Evolutionary conservation across 1,139 yeast species (phyloP).

Genomic region (Diutina neorugosa): DNA sequence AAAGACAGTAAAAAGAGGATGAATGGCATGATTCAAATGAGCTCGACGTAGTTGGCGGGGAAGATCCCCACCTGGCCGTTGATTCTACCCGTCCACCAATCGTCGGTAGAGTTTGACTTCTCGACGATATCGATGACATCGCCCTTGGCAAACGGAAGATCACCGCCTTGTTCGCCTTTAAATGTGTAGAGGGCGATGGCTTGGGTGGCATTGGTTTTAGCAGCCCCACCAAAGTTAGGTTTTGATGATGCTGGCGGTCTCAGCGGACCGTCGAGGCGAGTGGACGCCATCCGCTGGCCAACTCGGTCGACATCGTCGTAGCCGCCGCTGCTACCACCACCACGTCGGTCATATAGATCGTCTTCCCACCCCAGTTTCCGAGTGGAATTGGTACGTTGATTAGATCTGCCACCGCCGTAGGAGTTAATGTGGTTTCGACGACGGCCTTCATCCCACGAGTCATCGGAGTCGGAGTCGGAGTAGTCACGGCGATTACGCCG

Average conservation of each 20-base stretch:
- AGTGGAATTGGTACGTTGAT: background rate
- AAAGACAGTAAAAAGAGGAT: background rate
- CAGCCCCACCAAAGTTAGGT: constrained; percentile 36
- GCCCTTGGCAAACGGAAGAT: constrained; percentile 84
- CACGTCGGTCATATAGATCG: constrained; percentile 50
- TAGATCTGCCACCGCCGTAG: background rate
- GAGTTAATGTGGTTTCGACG: background rate
- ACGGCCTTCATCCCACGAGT: constrained; percentile 9
- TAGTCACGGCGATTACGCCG: constrained; percentile 1
- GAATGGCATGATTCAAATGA: constrained; percentile 34
- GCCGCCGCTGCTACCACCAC: constrained; percentile 19
- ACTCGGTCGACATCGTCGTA: constrained; percentile 26
- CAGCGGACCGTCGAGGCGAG: constrained; percentile 21
- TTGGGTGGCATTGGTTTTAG: constrained; percentile 44
- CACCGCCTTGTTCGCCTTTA: constrained; percentile 86
- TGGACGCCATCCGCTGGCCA: constrained; percentile 18
- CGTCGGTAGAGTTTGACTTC: constrained; percentile 78
- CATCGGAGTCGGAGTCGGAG: constrained; percentile 20
- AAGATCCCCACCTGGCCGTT: constrained; percentile 82
- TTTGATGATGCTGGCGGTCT: constrained; percentile 34
- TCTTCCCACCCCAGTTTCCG: constrained; percentile 61
- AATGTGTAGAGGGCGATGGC: constrained; percentile 86
- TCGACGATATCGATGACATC: constrained; percentile 85
- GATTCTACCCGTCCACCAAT: constrained; percentile 96
- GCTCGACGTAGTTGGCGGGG: constrained; percentile 93